These are phyloP conservation scores for Gossypium ekmanianum DNA, from an alignment of 345 rosid genomes.

Conservation along the genomic window DNA sequence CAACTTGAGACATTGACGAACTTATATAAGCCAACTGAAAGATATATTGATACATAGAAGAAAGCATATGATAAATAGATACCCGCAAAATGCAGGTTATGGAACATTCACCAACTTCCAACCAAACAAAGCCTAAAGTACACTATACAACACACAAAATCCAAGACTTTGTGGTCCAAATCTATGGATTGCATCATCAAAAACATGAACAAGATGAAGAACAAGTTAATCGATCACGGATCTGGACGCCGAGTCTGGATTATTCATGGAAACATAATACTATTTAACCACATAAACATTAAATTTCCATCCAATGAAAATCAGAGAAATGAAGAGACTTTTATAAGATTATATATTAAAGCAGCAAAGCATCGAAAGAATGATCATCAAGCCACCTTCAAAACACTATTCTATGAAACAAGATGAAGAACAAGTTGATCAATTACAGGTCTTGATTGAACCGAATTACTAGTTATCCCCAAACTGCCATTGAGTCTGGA, in stretches of 20 bases:
- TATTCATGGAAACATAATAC: too few species aligned
- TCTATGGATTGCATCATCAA: too few species aligned
- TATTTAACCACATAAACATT: too few species aligned
- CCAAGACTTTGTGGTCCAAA: not conserved
- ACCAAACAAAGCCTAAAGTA: not conserved
- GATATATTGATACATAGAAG: not conserved
- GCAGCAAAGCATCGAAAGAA: too few species aligned
- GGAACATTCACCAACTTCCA: not conserved
- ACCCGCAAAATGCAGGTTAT: not conserved
- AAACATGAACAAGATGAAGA: not conserved
- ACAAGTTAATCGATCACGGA: not conserved
- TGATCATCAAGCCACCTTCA: too few species aligned
- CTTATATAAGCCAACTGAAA: not conserved
- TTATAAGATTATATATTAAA: too few species aligned
- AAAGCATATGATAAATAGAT: not conserved
- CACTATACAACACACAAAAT: not conserved
- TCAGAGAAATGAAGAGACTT: too few species aligned
- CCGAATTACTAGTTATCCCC: not conserved
- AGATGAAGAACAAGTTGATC: not conserved
- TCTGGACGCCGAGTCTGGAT: not conserved
- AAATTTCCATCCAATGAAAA: too few species aligned
- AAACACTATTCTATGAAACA: too few species aligned
- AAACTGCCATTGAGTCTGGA: not conserved
- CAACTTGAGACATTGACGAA: not conserved
- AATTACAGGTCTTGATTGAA: not conserved